These are phyloP conservation scores for Nicotiana benthamiana DNA, from an alignment of 257 asterid species.

Conservation along the genomic window DNA sequence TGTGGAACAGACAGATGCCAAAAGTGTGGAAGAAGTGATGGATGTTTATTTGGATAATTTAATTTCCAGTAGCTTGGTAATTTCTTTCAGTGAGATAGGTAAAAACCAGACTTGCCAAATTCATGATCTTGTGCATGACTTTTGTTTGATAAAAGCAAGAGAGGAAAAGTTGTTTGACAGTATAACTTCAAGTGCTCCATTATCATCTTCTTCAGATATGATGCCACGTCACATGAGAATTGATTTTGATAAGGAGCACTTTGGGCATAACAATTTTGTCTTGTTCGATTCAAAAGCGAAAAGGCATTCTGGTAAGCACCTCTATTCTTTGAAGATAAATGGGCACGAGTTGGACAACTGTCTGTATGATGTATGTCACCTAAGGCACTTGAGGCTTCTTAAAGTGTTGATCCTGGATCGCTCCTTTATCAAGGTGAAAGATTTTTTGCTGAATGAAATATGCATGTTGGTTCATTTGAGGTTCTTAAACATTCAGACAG, in stretches of 20 bases:
- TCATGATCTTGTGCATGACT: constrained; percentile 19
- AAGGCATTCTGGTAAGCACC: constrained; percentile 7
- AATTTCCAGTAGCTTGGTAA: constrained; percentile 16
- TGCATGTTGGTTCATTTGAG: neutral
- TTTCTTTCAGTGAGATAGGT: constrained; percentile 12
- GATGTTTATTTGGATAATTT: neutral
- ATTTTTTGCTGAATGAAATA: constrained; percentile 8
- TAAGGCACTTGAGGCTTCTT: constrained; percentile 12
- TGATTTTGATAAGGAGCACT: too few species aligned
- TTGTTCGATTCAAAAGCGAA: neutral
- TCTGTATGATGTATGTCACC: neutral
- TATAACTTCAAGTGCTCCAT: neutral
- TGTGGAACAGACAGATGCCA: neutral
- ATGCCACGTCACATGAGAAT: neutral
- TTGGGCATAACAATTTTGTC: neutral
- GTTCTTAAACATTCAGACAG: neutral
- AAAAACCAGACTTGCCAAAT: neutral
- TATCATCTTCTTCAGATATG: neutral
- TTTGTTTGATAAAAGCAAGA: constrained; percentile 18
- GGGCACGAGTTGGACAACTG: neutral
- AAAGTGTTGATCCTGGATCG: constrained; percentile 5
- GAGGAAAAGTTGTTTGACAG: neutral
- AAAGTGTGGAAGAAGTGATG: neutral
- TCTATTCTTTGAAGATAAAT: neutral
- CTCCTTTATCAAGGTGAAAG: neutral